Evolutionary conservation across 371 early-diverging fungal species (phyloP).

Genomic region (Rhizomucor pusillus): DNA sequence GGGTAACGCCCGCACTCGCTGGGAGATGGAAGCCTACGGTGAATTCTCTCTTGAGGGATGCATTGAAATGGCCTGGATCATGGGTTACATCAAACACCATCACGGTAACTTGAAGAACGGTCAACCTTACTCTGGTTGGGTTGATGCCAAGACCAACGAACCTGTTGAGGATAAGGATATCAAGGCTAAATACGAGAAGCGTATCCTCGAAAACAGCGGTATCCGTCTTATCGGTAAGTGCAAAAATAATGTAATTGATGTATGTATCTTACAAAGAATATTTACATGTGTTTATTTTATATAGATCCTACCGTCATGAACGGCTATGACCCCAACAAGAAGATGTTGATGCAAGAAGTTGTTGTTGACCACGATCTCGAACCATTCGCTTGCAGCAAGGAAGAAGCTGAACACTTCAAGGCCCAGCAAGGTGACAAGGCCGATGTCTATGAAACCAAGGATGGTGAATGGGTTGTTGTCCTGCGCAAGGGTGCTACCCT

Average conservation of each 20-base stretch:
- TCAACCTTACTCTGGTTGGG: conserved; percentile 88
- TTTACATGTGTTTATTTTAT: neutral
- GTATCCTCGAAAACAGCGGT: conserved; percentile 91
- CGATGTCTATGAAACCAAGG: conserved; percentile 70
- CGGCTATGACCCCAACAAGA: conserved; percentile 91
- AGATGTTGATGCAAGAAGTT: conserved; percentile 90
- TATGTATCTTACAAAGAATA: neutral
- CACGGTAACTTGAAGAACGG: conserved; percentile 85
- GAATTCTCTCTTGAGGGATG: conserved; percentile 95
- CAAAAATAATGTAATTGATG: neutral
- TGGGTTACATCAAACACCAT: conserved; percentile 92
- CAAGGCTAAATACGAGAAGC: conserved; percentile 91
- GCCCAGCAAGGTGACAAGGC: conserved; percentile 84
- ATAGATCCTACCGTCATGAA: conserved; percentile 81
- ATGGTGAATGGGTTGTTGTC: conserved; percentile 75
- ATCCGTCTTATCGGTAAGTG: conserved; percentile 85
- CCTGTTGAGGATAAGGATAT: conserved; percentile 91
- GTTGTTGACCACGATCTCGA: conserved; percentile 89
- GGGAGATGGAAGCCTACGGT: conserved; percentile 96
- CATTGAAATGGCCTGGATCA: conserved; percentile 97
- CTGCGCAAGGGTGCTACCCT: conserved; percentile 88
- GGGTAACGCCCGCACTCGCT: conserved; percentile 93
- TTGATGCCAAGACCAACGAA: conserved; percentile 86
- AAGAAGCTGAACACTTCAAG: conserved; percentile 92
- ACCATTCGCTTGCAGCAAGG: conserved; percentile 87